phyloP scores from a whole-genome alignment of 2,329 filamentous ascomycete genomes.

The Monilinia fructigena region DNA sequence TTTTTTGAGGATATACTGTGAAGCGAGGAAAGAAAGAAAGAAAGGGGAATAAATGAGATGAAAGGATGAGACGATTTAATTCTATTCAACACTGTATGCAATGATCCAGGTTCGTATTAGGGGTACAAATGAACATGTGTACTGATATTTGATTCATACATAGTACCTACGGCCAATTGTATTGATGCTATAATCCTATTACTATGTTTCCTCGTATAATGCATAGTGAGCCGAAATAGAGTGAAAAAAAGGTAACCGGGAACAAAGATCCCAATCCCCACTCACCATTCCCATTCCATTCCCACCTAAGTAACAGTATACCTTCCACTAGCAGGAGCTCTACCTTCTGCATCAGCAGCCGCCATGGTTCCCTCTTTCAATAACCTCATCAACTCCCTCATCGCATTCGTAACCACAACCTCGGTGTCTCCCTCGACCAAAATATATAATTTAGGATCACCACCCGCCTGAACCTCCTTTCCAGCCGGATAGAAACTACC shows the following conservation, averaged over 20 bases:
- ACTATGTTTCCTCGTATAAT: background rate
- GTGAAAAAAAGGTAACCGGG: background rate
- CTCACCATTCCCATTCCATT: background rate
- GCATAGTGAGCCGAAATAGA: background rate
- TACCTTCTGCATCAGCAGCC: constrained; percentile 80
- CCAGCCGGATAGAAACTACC: constrained; percentile 83
- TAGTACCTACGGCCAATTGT: background rate
- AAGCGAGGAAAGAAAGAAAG: background rate
- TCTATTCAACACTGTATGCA: background rate
- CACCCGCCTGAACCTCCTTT: constrained; percentile 72
- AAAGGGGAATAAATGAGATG: background rate
- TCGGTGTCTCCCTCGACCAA: constrained; percentile 97
- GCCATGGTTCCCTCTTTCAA: constrained; percentile 88
- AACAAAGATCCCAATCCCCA: background rate
- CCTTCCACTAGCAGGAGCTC: constrained; percentile 74
- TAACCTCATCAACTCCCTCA: constrained; percentile 84
- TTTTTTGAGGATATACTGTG: background rate
- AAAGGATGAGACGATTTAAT: background rate
- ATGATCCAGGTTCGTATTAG: background rate
- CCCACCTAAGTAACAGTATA: constrained; percentile 74
- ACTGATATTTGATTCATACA: background rate
- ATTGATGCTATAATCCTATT: background rate
- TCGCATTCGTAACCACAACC: constrained; percentile 82
- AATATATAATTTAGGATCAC: constrained; percentile 94
- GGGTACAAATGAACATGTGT: background rate